Evolutionary conservation across 2,329 filamentous ascomycete species (phyloP).

Genomic region (Madurella mycetomatis): DNA sequence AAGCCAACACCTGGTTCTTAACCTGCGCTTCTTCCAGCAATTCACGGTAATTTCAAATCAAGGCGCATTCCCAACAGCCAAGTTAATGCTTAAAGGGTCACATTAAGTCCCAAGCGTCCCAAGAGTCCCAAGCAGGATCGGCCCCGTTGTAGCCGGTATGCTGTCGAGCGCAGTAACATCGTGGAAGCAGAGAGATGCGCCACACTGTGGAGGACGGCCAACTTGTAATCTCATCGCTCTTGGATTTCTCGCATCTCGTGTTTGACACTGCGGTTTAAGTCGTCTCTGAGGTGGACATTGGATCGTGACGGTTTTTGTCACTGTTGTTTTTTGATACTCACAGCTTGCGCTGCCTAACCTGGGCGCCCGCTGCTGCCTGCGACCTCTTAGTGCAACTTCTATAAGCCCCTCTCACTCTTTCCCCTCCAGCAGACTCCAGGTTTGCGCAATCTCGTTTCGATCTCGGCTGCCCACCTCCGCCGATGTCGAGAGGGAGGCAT

Average conservation of each 20-base stretch:
- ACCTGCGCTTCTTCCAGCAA: neutral
- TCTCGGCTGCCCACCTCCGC: constrained; percentile 12
- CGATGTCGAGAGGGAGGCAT: neutral
- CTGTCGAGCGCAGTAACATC: neutral
- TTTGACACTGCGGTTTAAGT: neutral
- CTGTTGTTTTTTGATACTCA: neutral
- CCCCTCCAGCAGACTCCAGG: neutral
- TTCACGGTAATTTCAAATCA: neutral
- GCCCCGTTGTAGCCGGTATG: no score
- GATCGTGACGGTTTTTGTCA: no score
- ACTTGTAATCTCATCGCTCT: constrained; percentile 3
- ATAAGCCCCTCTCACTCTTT: neutral
- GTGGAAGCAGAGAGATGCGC: neutral
- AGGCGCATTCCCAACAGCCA: neutral
- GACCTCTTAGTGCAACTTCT: neutral
- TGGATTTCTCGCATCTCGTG: neutral
- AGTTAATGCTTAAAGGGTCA: neutral
- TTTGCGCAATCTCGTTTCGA: constrained; percentile 6
- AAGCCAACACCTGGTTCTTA: constrained; percentile 1
- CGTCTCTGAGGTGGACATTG: neutral
- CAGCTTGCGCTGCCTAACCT: neutral
- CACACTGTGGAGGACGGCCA: constrained; percentile 1
- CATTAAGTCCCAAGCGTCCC: neutral
- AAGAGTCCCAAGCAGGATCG: neutral
- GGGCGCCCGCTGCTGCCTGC: constrained; percentile 1